Evolutionary conservation across 2,329 filamentous ascomycete genomes (phyloP), one percentile per base, ranked within the genome.

Genomic region (Cladosporium sp.): DNA sequence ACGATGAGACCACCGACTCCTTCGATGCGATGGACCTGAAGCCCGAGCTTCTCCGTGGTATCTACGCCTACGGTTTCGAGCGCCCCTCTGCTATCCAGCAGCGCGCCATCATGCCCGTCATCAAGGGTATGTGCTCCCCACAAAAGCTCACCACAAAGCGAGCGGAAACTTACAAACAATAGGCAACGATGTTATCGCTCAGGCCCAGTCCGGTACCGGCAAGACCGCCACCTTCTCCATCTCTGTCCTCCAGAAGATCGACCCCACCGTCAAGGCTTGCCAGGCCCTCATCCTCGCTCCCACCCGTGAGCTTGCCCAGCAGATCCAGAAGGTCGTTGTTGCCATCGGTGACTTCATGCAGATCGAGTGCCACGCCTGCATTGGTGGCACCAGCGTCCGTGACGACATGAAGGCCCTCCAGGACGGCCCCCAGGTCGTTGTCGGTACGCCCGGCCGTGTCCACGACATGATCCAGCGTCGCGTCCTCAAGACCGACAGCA

Each of bases 301-400:
- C 2, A 98, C 94, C 23, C 92, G 95, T 77, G 95, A 99, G 85
- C 84, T 99, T 70, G 95, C 95, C 55, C 97, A 94, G 31, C 95
- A 99, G 81, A 99, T 99, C 70, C 95, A 99, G 81, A 97, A 92
- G 40, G 95, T 99, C 67, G 91, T 99, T 72, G 96, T 98, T 89
- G 95, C 95, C n/a, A 87, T 99, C n/a, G 95, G 95, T 71, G 95
- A 99, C 80, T 99, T 97, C 84, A 98, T 99, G 95, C 97, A 97
- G 77, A 92, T 99, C 3, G 93, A 99, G 81, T 99, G 95, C 82
- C 95, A 99, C 75, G 94, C 95, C 67, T 99, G 95, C 80, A 98
- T 99, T 75, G 95, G 95, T 72, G 95, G 95, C 67, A 99, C 95
- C 71, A 98, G 97, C 76, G 93, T 99, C 44, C 93, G 95, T 73